Evolutionary conservation across 1,284 basidiomycete species (phyloP).

Genomic region (Pulchroboletus neoregius): DNA sequence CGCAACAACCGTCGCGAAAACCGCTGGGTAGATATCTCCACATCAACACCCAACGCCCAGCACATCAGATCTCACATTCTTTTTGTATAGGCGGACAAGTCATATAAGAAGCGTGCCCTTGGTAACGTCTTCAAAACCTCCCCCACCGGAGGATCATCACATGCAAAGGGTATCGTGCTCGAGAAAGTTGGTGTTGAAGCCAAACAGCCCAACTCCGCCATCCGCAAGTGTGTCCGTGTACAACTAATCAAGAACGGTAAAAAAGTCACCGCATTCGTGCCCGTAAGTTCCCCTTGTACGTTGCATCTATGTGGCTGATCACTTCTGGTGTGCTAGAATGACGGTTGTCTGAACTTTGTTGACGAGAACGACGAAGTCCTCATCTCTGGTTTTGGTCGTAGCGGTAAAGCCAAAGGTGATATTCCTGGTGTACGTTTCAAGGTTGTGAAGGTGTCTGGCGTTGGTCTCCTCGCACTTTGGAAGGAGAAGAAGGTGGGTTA

Average conservation of each 20-base stretch:
- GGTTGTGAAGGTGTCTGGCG: conserved; percentile 99
- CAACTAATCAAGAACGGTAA: conserved; percentile 99
- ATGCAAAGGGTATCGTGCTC: conserved; percentile 99
- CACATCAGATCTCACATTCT: conserved; percentile 12
- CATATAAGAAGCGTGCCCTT: conserved; percentile 99
- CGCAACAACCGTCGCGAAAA: conserved; percentile 92
- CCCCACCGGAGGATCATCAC: conserved; percentile 98
- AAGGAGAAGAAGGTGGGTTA: conserved; percentile 92
- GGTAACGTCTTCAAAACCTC: conserved; percentile 99
- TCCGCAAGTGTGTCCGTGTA: conserved; percentile 99
- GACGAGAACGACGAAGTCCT: conserved; percentile 99
- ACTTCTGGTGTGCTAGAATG: conserved; percentile 60
- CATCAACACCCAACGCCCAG: conserved; percentile 4
- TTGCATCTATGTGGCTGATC: conserved; percentile 2
- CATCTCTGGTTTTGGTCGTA: conserved; percentile 99
- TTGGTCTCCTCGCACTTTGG: conserved; percentile 96
- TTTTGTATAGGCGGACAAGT: conserved; percentile 82
- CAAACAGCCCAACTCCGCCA: conserved; percentile 99
- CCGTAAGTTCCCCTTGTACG: conserved; percentile 40
- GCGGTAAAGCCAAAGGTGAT: conserved; percentile 99
- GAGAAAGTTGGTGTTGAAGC: conserved; percentile 97
- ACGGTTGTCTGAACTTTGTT: conserved; percentile 98
- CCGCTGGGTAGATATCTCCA: conserved; percentile 79
- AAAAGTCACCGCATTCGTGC: conserved; percentile 91
- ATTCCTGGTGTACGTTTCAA: conserved; percentile 98